Evolutionary conservation across 805 yeast genomes (phyloP).

Genomic region (Nakazawaea holstii): DNA sequence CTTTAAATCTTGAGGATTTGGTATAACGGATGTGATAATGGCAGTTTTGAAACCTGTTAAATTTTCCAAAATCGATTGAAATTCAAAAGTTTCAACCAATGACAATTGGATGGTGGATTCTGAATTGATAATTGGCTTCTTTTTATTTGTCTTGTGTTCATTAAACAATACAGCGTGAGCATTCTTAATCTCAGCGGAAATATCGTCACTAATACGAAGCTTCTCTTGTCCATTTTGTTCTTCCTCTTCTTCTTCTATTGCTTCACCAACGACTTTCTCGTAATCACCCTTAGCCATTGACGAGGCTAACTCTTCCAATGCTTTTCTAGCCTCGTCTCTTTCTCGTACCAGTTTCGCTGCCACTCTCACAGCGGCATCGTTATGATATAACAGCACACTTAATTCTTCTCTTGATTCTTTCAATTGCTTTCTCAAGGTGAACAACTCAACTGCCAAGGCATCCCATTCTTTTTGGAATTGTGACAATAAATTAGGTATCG

Average conservation of each 20-base stretch:
- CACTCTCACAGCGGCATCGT: constrained; percentile 87
- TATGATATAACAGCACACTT: constrained; percentile 72
- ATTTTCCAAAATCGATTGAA: not conserved
- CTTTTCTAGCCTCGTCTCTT: constrained; percentile 65
- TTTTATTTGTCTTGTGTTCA: constrained; percentile 17
- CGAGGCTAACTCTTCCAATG: constrained; percentile 50
- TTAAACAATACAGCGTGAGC: constrained; percentile 17
- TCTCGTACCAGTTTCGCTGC: constrained; percentile 73
- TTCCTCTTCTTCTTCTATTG: constrained; percentile 19
- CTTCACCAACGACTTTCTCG: not conserved
- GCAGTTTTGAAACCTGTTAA: constrained; percentile 9
- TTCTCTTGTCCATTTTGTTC: constrained; percentile 1
- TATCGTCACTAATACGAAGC: constrained; percentile 7
- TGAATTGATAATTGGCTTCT: constrained; percentile 12
- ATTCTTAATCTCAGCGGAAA: constrained; percentile 7
- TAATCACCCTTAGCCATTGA: constrained; percentile 28
- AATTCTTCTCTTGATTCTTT: constrained; percentile 63
- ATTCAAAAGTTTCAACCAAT: not conserved
- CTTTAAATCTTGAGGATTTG: not conserved
- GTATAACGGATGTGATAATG: not conserved
- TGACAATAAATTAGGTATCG: constrained; percentile 74
- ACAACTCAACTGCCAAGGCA: constrained; percentile 74
- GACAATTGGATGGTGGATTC: constrained; percentile 1
- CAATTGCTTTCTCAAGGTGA: constrained; percentile 68
- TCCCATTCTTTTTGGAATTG: constrained; percentile 90